Conservation (phyloP, 2,329 filamentous ascomycete species). For the Microcyclosporella mali region DNA sequence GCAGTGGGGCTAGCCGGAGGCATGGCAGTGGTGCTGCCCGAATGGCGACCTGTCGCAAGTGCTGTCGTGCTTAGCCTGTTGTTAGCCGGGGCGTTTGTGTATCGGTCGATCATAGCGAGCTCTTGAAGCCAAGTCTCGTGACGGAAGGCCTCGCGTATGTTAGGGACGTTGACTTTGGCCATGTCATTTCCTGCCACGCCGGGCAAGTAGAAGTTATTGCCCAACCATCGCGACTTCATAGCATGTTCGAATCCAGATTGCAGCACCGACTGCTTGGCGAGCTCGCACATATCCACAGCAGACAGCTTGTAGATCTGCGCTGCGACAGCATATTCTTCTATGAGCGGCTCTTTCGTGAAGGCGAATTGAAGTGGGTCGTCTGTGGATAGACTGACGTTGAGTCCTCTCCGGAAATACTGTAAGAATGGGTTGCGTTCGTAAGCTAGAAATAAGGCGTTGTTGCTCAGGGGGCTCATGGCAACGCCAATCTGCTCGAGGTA, state of each 20-base stretch:
- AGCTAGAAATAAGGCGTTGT: constrained; percentile 92
- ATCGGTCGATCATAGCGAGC: constrained; percentile 59
- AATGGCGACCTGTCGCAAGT: constrained; percentile 20
- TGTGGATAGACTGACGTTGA: constrained; percentile 94
- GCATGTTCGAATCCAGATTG: constrained; percentile 89
- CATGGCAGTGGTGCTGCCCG: constrained; percentile 10
- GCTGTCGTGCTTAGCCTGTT: constrained; percentile 24
- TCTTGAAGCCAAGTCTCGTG: constrained; percentile 82
- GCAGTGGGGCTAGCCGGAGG: constrained; percentile 32
- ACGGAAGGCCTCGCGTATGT: constrained; percentile 83
- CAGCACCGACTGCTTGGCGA: constrained; percentile 91
- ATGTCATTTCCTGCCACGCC: constrained; percentile 84
- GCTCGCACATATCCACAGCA: constrained; percentile 95
- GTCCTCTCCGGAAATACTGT: constrained; percentile 86
- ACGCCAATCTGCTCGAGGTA: constrained; percentile 98
- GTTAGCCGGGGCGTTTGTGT: constrained; percentile 29
- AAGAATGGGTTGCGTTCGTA: constrained; percentile 97
- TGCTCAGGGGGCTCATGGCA: constrained; percentile 97
- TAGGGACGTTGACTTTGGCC: constrained; percentile 92
- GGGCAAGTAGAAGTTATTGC: constrained; percentile 66
- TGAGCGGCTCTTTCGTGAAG: constrained; percentile 95
- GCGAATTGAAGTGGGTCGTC: constrained; percentile 97
- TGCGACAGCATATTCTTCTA: constrained; percentile 96
- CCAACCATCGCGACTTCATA: constrained; percentile 89
- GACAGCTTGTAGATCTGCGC: constrained; percentile 98